These are phyloP conservation scores for Sporothrix pseudoabietina DNA, from an alignment of 2,329 filamentous ascomycete species.

Conservation along the genomic window DNA sequence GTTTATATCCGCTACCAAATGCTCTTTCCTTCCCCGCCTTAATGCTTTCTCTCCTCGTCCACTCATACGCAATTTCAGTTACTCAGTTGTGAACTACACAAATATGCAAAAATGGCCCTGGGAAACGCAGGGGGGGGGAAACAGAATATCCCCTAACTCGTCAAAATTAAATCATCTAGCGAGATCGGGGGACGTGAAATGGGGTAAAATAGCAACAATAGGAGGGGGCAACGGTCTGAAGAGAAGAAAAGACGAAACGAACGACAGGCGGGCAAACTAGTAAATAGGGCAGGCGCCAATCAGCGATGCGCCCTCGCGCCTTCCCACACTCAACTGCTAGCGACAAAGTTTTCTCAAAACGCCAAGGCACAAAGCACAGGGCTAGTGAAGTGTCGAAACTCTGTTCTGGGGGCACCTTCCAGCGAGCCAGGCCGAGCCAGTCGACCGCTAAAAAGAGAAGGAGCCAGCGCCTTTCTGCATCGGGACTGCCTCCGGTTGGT, in stretches of 20 bases:
- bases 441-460: background rate
- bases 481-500: background rate
- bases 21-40: background rate
- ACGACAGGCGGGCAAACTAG: background rate
- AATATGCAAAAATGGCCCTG: too few species aligned
- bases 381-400: background rate
- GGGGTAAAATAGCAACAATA: conserved; percentile 15
- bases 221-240: background rate
- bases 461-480: background rate
- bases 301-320: background rate
- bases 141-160: background rate
- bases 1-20: background rate
- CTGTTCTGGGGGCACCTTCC: background rate
- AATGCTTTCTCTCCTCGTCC: background rate
- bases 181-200: background rate
- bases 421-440: too few species aligned
- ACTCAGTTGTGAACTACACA: too few species aligned
- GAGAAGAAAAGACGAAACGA: background rate
- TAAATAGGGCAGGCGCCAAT: background rate
- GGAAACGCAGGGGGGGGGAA: background rate
- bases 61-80: background rate
- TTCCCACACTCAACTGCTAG: background rate
- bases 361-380: background rate
- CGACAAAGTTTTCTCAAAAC: background rate
- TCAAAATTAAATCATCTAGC: background rate